These are phyloP conservation scores for Diaporthe ilicicola DNA, from an alignment of 2,329 filamentous ascomycete species.

Conservation along the genomic window DNA sequence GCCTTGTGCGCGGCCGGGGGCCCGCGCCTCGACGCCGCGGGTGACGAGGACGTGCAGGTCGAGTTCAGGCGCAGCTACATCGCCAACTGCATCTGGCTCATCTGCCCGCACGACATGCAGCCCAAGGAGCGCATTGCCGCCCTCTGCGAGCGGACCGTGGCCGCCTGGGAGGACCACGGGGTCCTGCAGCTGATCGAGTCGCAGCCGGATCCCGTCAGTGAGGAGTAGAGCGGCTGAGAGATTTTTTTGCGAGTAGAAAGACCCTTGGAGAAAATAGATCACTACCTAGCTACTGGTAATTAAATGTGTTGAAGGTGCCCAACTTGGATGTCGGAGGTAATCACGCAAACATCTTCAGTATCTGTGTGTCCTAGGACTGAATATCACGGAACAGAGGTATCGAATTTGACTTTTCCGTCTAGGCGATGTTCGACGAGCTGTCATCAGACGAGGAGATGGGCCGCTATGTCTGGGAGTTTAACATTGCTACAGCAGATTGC, in stretches of 20 bases:
- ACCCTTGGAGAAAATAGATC: too few relatives aligned
- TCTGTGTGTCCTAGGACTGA: too few relatives aligned
- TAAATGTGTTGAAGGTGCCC: too few relatives aligned
- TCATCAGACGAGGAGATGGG: not conserved
- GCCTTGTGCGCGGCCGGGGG: not conserved
- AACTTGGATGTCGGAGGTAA: too few relatives aligned
- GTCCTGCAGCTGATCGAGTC: not conserved
- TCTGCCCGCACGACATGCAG: not conserved
- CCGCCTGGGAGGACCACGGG: not conserved
- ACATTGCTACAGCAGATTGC: constrained; percentile 63
- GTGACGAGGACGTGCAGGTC: not conserved
- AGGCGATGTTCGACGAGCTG: not conserved
- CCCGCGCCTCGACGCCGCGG: not conserved
- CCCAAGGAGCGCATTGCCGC: not conserved
- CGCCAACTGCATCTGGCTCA: not conserved
- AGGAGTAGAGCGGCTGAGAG: too few relatives aligned
- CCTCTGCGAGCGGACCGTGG: not conserved
- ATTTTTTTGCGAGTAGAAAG: too few relatives aligned
- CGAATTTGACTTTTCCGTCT: constrained; percentile 43
- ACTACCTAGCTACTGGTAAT: too few relatives aligned
- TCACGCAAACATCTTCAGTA: too few relatives aligned
- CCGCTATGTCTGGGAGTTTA: constrained; percentile 62
- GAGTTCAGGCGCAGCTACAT: not conserved
- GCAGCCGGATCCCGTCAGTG: not conserved
- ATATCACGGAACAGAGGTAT: constrained; percentile 59